Conservation (phyloP, 257 asterid genomes). For the Solanum piurae region DNA sequence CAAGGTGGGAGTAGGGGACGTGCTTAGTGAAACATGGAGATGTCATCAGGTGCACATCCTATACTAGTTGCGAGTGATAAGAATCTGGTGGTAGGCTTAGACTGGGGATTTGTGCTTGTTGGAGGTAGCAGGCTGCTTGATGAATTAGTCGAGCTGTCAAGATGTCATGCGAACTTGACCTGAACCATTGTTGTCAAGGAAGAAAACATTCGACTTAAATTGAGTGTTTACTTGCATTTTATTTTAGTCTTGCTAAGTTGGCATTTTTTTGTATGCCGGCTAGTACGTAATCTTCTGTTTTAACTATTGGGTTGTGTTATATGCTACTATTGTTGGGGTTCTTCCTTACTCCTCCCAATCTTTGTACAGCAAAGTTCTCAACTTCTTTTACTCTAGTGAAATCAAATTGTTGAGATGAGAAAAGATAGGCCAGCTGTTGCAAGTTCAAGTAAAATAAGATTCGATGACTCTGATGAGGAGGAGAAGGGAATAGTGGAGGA, state of each 20-base stretch:
- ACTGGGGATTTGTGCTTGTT: background rate
- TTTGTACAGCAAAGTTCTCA: background rate
- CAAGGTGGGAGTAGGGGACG: background rate
- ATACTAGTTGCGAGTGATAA: background rate
- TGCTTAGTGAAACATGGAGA: background rate
- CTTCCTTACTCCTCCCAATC: background rate
- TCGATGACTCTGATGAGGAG: slow-evolving; percentile 43
- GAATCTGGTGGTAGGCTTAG: background rate
- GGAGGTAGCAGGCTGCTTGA: background rate
- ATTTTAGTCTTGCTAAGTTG: background rate
- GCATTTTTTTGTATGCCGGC: background rate
- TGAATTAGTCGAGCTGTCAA: background rate
- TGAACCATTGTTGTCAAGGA: background rate
- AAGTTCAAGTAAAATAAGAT: slow-evolving; percentile 41
- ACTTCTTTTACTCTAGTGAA: background rate
- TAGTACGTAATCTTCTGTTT: background rate
- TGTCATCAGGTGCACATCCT: background rate
- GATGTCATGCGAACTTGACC: background rate
- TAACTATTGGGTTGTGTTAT: background rate
- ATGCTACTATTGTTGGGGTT: background rate
- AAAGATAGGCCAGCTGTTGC: slow-evolving; percentile 15
- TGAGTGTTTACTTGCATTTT: background rate
- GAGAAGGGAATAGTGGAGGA: slow-evolving; percentile 56
- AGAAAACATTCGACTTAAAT: background rate
- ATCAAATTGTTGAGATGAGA: slow-evolving; percentile 13